Evolutionary conservation across 805 yeast genomes (phyloP).

Genomic region (Wickerhamomyces chambardii): DNA sequence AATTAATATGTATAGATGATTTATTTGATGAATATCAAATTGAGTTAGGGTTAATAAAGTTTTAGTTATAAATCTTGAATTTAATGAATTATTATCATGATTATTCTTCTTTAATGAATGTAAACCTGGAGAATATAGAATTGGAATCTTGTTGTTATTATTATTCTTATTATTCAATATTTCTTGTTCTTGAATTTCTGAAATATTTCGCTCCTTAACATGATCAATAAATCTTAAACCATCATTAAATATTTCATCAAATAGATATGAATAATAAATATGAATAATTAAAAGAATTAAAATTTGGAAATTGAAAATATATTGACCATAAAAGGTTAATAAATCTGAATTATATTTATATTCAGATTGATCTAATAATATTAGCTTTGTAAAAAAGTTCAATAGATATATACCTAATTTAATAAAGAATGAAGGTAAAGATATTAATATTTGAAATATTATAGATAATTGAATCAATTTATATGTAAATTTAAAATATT

Average conservation of each 20-base stretch:
- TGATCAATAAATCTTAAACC: conserved; percentile 7
- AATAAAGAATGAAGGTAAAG: conserved; percentile 1
- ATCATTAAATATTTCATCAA: conserved; percentile 6
- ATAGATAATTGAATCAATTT: conserved; percentile 5
- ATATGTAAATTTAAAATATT: conserved; percentile 5
- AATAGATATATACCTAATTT: background rate
- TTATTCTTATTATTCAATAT: too few relatives aligned
- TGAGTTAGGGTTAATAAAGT: too few relatives aligned
- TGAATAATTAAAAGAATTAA: conserved; percentile 1
- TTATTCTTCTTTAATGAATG: too few relatives aligned
- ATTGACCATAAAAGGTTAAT: too few relatives aligned
- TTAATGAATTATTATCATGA: too few relatives aligned
- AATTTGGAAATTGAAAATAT: conserved; percentile 1
- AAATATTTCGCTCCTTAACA: background rate
- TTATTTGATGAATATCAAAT: background rate
- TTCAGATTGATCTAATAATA: too few relatives aligned
- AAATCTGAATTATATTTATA: too few relatives aligned
- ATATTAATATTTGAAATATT: conserved; percentile 1
- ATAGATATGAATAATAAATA: conserved; percentile 1
- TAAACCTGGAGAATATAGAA: too few relatives aligned
- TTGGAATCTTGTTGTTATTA: too few relatives aligned
- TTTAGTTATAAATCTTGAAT: too few relatives aligned
- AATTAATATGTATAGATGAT: conserved; percentile 1
- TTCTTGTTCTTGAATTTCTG: too few relatives aligned
- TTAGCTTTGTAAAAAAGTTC: background rate